Evolutionary conservation across 306 rosid genomes (phyloP).

Genomic region (Dalbergia cochinchinensis): DNA sequence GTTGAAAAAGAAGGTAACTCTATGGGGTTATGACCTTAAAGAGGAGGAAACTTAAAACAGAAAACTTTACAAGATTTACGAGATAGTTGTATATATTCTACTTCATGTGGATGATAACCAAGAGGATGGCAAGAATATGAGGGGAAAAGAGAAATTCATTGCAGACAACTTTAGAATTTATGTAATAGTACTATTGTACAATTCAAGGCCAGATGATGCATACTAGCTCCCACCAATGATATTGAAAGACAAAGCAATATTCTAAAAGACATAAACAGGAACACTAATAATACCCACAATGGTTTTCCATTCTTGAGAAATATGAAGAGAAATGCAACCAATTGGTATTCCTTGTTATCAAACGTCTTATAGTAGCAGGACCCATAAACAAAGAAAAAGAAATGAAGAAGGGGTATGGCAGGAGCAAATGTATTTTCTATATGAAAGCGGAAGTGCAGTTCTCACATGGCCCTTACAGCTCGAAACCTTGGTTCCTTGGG

Average conservation of each 20-base stretch:
- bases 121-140: neutral
- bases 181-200: slow-evolving; percentile 45
- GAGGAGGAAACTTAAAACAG: neutral
- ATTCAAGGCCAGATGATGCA: slow-evolving; percentile 48
- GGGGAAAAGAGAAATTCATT: slow-evolving; percentile 25
- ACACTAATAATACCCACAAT: slow-evolving; percentile 51
- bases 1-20: neutral
- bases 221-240: slow-evolving; percentile 42
- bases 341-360: slow-evolving; percentile 50
- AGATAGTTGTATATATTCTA: slow-evolving; percentile 16
- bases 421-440: slow-evolving; percentile 32
- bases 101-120: slow-evolving; percentile 21
- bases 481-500: slow-evolving; percentile 94
- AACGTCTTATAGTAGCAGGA: slow-evolving; percentile 38
- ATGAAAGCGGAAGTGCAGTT: slow-evolving; percentile 11
- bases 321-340: slow-evolving; percentile 53
- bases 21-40: neutral
- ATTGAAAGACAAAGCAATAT: slow-evolving; percentile 37
- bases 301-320: slow-evolving; percentile 49
- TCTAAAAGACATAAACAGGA: slow-evolving; percentile 35
- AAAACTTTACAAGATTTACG: slow-evolving; percentile 15
- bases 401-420: neutral
- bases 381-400: slow-evolving; percentile 20
- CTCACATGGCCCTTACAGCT: slow-evolving; percentile 70
- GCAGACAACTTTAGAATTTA: slow-evolving; percentile 39